A percentile compares a stretch with the other conserved stretches of the same genome.
phyloP scores from a whole-genome alignment of 2,329 filamentous ascomycete species.

The Epichloe festucae region DNA sequence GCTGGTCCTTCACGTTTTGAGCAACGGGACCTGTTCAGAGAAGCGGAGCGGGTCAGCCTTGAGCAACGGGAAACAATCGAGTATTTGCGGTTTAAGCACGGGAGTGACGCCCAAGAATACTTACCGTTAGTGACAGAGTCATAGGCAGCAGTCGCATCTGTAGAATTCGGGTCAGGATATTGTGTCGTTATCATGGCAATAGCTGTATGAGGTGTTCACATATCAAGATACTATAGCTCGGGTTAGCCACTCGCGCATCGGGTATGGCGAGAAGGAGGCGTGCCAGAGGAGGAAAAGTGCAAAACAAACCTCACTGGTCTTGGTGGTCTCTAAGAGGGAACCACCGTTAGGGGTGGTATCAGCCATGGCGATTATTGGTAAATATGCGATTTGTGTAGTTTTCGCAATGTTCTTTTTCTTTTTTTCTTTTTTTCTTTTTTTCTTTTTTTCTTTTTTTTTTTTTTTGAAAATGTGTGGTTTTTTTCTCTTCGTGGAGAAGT shows the following conservation, averaged over 20 bases:
- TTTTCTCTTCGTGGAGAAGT: conserved; percentile 1
- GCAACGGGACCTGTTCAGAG: conserved; percentile 38
- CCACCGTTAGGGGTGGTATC: conserved; percentile 32
- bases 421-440: too few relatives aligned
- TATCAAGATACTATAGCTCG: conserved; percentile 2
- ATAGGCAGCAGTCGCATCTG: conserved; percentile 38
- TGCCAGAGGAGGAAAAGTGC: conserved; percentile 4
- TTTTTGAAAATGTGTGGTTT: conserved; percentile 1
- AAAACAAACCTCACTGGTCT: conserved; percentile 39
- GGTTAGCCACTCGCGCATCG: not conserved
- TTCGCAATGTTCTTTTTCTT: not conserved
- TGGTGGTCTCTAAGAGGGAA: conserved; percentile 32
- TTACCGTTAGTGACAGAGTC: conserved; percentile 32
- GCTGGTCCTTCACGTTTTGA: conserved; percentile 44
- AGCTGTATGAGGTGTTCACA: conserved; percentile 1
- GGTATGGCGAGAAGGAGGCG: not conserved
- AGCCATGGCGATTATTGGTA: conserved; percentile 13
- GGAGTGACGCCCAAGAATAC: not conserved
- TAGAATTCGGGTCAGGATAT: not conserved
- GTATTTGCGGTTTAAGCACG: not conserved
- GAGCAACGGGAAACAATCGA: conserved; percentile 10
- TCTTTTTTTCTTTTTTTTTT: not conserved
- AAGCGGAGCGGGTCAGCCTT: conserved; percentile 2
- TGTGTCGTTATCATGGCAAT: not conserved
- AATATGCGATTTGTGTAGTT: not conserved